phyloP scores from a whole-genome alignment of 2,329 filamentous ascomycete species.

The Berkeleyomyces rouxiae region DNA sequence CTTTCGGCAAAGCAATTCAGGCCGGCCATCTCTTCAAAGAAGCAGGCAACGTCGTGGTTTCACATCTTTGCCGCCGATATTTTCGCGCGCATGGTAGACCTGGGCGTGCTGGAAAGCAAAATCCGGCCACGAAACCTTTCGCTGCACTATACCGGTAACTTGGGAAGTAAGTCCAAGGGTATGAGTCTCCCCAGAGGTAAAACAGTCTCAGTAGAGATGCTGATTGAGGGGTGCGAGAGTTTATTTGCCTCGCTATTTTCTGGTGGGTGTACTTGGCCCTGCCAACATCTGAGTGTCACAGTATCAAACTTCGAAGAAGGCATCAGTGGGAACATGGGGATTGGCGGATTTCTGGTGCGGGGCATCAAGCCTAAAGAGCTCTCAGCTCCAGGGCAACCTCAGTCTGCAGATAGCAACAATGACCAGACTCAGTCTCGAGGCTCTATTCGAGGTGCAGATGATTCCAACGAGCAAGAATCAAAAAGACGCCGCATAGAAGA shows the following conservation, averaged over 20 bases:
- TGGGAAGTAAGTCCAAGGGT: conserved; percentile 58
- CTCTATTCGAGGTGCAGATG: not conserved
- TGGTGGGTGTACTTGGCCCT: conserved; percentile 68
- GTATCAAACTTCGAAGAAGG: conserved; percentile 90
- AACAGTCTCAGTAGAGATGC: conserved; percentile 46
- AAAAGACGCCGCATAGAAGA: conserved; percentile 3
- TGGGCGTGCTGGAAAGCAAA: conserved; percentile 75
- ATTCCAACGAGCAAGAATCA: not conserved
- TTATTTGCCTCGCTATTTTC: conserved; percentile 57
- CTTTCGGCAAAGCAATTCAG: conserved; percentile 89
- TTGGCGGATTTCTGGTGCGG: conserved; percentile 70
- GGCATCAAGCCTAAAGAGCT: conserved; percentile 18
- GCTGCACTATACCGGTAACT: conserved; percentile 61
- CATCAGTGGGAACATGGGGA: conserved; percentile 66
- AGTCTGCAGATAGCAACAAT: not conserved
- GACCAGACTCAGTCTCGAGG: not conserved
- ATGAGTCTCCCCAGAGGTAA: conserved; percentile 62
- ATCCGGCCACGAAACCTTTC: conserved; percentile 74
- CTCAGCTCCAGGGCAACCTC: not conserved
- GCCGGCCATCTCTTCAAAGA: conserved; percentile 59
- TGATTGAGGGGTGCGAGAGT: conserved; percentile 6
- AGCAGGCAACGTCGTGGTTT: conserved; percentile 73
- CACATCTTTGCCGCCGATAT: conserved; percentile 87
- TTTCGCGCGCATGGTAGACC: conserved; percentile 73
- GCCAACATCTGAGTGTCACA: conserved; percentile 72